Evolutionary conservation across 768 basidiomycete genomes (phyloP).

Genomic region (Phylloporus arenicola): DNA sequence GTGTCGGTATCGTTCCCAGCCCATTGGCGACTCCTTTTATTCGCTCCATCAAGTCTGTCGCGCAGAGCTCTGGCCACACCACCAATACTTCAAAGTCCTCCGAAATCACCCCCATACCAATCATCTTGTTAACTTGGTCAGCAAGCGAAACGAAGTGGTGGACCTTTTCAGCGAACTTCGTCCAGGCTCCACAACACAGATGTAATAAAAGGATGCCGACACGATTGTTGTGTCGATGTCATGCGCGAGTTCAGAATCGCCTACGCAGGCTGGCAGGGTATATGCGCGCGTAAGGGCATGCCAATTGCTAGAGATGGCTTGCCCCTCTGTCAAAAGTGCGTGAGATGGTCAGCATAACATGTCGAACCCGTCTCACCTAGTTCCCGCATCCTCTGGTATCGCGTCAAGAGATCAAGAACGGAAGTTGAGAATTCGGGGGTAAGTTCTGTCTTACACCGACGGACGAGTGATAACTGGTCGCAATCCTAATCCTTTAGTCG

Average conservation of each 20-base stretch:
- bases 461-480: too few relatives aligned
- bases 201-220: slow-evolving; percentile 27
- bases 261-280: slow-evolving; percentile 6
- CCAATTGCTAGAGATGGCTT: slow-evolving; percentile 40
- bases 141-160: slow-evolving; percentile 41
- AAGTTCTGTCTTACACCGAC: too few relatives aligned
- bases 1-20: too few relatives aligned
- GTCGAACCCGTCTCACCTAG: slow-evolving; percentile 23
- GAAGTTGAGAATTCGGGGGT: too few relatives aligned
- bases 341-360: not conserved
- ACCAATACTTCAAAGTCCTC: too few relatives aligned
- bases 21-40: too few relatives aligned
- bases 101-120: too few relatives aligned
- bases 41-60: too few relatives aligned
- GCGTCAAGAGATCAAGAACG: too few relatives aligned
- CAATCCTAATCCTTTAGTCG: too few relatives aligned
- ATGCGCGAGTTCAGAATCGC: slow-evolving; percentile 13
- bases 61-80: too few relatives aligned
- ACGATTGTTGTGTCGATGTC: slow-evolving; percentile 8
- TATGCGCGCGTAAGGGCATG: slow-evolving; percentile 33
- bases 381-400: slow-evolving; percentile 29
- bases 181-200: slow-evolving; percentile 37
- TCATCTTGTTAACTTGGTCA: slow-evolving; percentile 37
- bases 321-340: slow-evolving; percentile 30
- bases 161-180: slow-evolving; percentile 37